These are phyloP conservation scores for Polytolypa hystricis DNA, from an alignment of 2,329 filamentous ascomycete genomes.

Conservation along the genomic window DNA sequence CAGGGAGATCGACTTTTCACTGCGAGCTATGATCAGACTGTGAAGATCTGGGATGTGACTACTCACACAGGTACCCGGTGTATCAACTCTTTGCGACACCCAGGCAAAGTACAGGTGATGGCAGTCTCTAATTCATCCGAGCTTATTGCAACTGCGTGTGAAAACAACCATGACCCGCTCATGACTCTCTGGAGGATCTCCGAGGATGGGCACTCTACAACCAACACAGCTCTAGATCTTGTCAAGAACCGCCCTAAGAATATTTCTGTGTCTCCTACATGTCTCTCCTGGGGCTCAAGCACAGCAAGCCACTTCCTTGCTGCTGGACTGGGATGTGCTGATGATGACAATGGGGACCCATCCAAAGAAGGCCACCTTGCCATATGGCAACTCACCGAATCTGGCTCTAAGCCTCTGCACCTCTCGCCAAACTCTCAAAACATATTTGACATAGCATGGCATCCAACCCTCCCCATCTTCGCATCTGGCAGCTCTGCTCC, in stretches of 20 bases:
- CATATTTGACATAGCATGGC: conserved; percentile 50
- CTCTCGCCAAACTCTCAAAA: conserved; percentile 40
- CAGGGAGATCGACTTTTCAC: conserved; percentile 40
- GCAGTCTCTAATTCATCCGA: conserved; percentile 30
- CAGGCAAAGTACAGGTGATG: conserved; percentile 41
- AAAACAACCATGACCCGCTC: conserved; percentile 19
- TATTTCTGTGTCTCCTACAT: conserved; percentile 32
- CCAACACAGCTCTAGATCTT: conserved; percentile 18
- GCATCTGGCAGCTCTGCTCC: conserved; percentile 41
- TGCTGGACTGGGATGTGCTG: conserved; percentile 41
- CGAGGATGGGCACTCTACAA: conserved; percentile 8
- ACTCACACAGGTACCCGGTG: conserved; percentile 19
- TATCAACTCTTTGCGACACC: conserved; percentile 31
- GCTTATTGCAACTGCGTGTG: conserved; percentile 40
- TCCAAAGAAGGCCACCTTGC: conserved; percentile 41
- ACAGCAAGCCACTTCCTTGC: conserved; percentile 35
- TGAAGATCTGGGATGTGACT: conserved; percentile 45
- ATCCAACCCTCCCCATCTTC: conserved; percentile 39
- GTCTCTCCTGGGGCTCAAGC: conserved; percentile 38
- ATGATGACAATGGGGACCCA: conserved; percentile 21
- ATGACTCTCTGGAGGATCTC: conserved; percentile 26
- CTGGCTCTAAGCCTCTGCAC: conserved; percentile 22
- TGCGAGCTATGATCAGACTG: conserved; percentile 43
- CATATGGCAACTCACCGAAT: conserved; percentile 41
- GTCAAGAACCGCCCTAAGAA: conserved; percentile 15